phyloP scores from a whole-genome alignment of 1,284 basidiomycete genomes.

The Rugosomyces carneus region DNA sequence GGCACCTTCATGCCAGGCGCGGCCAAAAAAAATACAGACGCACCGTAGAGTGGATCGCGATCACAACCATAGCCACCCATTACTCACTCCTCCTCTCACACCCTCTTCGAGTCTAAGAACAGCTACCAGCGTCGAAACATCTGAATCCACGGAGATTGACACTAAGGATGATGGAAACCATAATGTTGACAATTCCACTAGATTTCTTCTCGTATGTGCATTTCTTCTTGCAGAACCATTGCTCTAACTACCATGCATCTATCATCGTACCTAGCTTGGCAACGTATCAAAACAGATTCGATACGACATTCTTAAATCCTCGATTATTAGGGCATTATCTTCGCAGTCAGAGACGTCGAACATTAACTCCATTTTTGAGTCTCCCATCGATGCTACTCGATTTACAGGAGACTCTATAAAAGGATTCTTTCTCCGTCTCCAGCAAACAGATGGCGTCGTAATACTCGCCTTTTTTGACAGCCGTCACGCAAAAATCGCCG shows the following conservation, averaged over 20 bases:
- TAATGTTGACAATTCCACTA: slow-evolving; percentile 10
- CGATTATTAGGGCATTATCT: slow-evolving; percentile 20
- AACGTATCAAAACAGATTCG: slow-evolving; percentile 16
- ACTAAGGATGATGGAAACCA: neutral
- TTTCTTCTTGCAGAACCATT: neutral
- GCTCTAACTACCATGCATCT: no score
- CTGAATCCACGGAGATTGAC: slow-evolving; percentile 4
- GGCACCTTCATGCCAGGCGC: slow-evolving; percentile 6
- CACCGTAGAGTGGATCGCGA: slow-evolving; percentile 16
- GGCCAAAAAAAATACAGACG: slow-evolving; percentile 14
- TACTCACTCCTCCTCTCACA: slow-evolving; percentile 16
- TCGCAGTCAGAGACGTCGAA: slow-evolving; percentile 5
- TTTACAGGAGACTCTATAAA: slow-evolving; percentile 29
- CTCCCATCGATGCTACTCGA: neutral
- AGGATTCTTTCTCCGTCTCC: slow-evolving; percentile 46
- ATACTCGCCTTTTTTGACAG: slow-evolving; percentile 60
- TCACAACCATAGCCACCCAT: slow-evolving; percentile 12
- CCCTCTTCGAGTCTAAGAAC: slow-evolving; percentile 19
- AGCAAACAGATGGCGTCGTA: slow-evolving; percentile 41
- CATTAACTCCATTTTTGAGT: slow-evolving; percentile 4
- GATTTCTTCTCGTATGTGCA: slow-evolving; percentile 17
- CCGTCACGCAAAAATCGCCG: slow-evolving; percentile 46
- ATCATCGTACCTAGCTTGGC: slow-evolving; percentile 16
- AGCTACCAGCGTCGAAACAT: slow-evolving; percentile 14
- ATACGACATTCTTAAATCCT: slow-evolving; percentile 14